Base-by-base conservation (phyloP, 2,329 filamentous ascomycete species). In the Stachybotrys chartarum region DNA sequence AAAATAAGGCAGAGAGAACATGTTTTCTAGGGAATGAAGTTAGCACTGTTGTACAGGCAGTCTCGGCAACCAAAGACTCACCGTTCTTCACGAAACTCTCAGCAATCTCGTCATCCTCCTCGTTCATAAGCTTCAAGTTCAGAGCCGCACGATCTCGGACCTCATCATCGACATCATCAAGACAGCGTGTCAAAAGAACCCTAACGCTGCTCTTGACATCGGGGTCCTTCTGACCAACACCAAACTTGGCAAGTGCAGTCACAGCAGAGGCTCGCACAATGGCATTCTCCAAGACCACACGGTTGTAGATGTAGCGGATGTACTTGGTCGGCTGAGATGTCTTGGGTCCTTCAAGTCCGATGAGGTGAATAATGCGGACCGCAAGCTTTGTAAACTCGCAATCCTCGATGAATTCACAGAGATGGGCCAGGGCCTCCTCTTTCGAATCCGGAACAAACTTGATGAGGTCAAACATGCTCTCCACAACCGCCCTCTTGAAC, bases 381-480 rank as follows among this genome's bases (percentile, higher is more conserved):
- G 94, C 93, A 59, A 99, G 81, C 76, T 99, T 99, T 31, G 94
- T 97, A 72, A 97, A 99, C 70, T 99, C 94, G 76, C 94, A 99
- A 71, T 99, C 94, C 74, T 99, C 94, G 61, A 99, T 99, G 70
- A 99, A 99, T 70, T 99, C 94, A 76, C 94, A 97, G 24, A 99
- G 84, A 68, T 97, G 94, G 14, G 93, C 90, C 51, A 99, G 84
- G 17, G 94, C 93, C 62, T 87, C 84, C 66, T 87, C 84, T 72
- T 86, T 87, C 35, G 84, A 85, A 57, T 97, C 94, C 1, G 94
- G 94, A 3, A 99, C 93, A 66, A 99, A 99, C 72, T 97, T 97
- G 78, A 99, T 97, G 55, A 99, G 78, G 66, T 99, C 94, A 68
- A 99, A 97, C 86, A 99, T 97, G 80, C 91, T 96, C 78, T 99